phyloP scores from a whole-genome alignment of 2,329 filamentous ascomycete species.

The Colletotrichum theobromicola region DNA sequence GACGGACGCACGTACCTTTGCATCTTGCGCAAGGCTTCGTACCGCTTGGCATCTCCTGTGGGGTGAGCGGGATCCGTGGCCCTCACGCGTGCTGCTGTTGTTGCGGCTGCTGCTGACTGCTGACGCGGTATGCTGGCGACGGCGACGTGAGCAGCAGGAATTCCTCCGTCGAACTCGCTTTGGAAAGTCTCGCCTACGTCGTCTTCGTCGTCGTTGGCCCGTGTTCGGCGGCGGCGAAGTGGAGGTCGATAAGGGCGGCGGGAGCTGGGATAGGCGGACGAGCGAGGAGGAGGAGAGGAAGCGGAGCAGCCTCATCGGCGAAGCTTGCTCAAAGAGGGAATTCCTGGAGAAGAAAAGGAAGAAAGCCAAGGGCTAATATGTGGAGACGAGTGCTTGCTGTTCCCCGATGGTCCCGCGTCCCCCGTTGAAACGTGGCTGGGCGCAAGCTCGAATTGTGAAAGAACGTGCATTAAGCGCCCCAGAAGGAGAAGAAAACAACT shows the following conservation, averaged over 20 bases:
- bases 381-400: background rate
- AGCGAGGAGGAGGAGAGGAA: background rate
- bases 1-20: slow-evolving; percentile 26
- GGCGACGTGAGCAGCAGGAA: background rate
- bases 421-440: background rate
- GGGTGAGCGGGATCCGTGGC: background rate
- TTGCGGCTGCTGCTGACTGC: background rate
- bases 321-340: background rate
- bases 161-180: background rate
- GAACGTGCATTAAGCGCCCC: background rate
- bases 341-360: background rate
- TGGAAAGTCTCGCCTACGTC: slow-evolving; percentile 7
- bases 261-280: background rate
- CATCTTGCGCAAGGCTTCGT: slow-evolving; percentile 27
- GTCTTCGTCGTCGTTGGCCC: background rate
- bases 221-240: background rate
- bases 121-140: background rate
- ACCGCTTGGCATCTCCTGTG: slow-evolving; percentile 25
- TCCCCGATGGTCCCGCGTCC: background rate
- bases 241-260: background rate
- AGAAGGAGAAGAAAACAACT: background rate
- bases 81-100: background rate
- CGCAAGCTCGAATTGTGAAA: background rate
- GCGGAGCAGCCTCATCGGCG: slow-evolving; percentile 6
- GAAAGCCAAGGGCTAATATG: background rate